Conservation (phyloP, 2,329 filamentous ascomycete genomes). For the Tolypocladium tundrense region DNA sequence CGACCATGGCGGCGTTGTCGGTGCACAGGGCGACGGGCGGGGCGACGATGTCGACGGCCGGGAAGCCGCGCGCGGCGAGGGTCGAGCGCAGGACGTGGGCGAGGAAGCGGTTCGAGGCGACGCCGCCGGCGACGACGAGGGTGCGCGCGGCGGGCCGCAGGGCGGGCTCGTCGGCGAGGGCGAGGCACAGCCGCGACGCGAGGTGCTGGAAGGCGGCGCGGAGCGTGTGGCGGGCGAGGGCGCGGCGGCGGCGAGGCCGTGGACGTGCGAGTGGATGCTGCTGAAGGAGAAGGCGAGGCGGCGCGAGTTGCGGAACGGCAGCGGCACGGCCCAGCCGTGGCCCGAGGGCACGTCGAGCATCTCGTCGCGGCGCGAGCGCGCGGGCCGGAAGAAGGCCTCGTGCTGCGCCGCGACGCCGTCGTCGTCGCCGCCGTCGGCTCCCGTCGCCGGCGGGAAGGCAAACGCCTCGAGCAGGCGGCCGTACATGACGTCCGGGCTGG, state of each 20-base stretch:
- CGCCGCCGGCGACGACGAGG: conserved; percentile 80
- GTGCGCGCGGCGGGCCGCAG: conserved; percentile 33
- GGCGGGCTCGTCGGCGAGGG: conserved; percentile 33
- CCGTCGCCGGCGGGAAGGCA: conserved; percentile 47
- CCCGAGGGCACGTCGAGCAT: conserved; percentile 30
- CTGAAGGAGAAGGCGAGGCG: conserved; percentile 65
- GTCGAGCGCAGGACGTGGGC: conserved; percentile 49
- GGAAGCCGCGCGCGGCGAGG: conserved; percentile 57
- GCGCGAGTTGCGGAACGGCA: conserved; percentile 51
- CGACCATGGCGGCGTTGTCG: conserved; percentile 97
- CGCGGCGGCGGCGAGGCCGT: conserved; percentile 30
- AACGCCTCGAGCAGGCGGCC: conserved; percentile 70
- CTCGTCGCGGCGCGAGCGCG: conserved; percentile 47
- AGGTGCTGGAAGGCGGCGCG: conserved; percentile 81
- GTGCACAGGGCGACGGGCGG: conserved; percentile 76
- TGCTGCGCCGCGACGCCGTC: conserved; percentile 16
- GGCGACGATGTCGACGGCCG: conserved; percentile 51
- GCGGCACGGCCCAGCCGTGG: conserved; percentile 53
- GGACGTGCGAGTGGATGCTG: conserved; percentile 46
- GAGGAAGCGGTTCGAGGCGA: conserved; percentile 76
- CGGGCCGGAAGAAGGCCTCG: conserved; percentile 45
- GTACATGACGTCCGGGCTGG: conserved; percentile 61
- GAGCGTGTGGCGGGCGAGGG: conserved; percentile 66
- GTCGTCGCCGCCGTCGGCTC: neutral
- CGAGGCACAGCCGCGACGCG: conserved; percentile 61